A percentile compares a stretch with the other conserved stretches of the same genome.
Evolutionary conservation across 176 grass and related monocot genomes (phyloP).

Genomic region (Aechmea fasciata): DNA sequence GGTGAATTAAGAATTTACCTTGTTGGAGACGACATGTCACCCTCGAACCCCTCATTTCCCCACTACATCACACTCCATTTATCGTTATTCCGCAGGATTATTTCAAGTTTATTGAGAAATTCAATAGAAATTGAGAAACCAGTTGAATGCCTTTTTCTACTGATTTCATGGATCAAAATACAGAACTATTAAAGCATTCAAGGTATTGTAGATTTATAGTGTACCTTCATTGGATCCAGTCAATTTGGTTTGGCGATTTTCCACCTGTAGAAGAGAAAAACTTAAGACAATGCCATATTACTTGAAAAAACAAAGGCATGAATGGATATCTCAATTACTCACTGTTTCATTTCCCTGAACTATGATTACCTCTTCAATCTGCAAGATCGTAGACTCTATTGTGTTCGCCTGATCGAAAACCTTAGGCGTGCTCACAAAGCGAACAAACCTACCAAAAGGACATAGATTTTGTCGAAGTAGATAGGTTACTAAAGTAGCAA

Average conservation of each 20-base stretch:
- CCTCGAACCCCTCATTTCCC: no score
- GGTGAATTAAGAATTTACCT: no score
- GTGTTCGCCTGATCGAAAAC: slow-evolving; percentile 84
- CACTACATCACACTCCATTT: no score
- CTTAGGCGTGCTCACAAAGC: slow-evolving; percentile 93
- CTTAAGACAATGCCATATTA: slow-evolving; percentile 27
- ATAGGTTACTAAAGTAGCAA: not conserved
- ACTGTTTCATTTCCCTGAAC: slow-evolving; percentile 80
- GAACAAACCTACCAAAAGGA: no score
- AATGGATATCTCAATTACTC: slow-evolving; percentile 20
- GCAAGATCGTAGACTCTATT: slow-evolving; percentile 81
- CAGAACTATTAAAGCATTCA: not conserved
- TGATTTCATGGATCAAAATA: no score
- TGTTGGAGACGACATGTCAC: no score
- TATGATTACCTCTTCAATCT: slow-evolving; percentile 72
- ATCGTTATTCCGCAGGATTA: not conserved
- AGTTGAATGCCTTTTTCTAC: no score
- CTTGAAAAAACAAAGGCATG: slow-evolving; percentile 13
- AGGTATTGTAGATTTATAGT: not conserved
- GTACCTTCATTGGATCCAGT: slow-evolving; percentile 48
- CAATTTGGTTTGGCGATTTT: slow-evolving; percentile 49
- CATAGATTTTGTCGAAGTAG: not conserved
- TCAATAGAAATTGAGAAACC: no score
- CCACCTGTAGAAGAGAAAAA: slow-evolving; percentile 41
- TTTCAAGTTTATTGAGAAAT: no score